phyloP scores from a whole-genome alignment of 805 yeast genomes.

The Candida loeiensis region DNA sequence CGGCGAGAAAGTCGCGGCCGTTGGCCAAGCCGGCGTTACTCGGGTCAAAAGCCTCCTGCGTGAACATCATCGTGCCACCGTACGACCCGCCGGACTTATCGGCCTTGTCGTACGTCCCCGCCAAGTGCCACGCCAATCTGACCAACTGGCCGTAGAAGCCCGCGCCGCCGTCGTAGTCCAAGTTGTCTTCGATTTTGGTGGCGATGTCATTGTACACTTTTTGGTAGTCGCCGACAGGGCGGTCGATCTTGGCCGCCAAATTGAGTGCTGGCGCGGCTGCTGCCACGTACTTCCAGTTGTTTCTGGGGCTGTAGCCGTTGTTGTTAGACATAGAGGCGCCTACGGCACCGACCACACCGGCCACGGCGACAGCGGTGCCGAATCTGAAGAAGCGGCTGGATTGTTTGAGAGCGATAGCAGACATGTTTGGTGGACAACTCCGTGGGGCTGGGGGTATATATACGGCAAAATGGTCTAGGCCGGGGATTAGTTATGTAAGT shows the following conservation, averaged over 20 bases:
- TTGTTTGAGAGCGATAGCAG: conserved; percentile 10
- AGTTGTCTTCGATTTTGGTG: conserved; percentile 16
- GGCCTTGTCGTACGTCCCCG: conserved; percentile 30
- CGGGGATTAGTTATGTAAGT: too few species aligned
- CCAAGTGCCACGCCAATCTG: conserved; percentile 39
- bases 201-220: conserved; percentile 73
- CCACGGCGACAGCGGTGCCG: conserved; percentile 11
- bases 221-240: conserved; percentile 54
- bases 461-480: too few species aligned
- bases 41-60: conserved; percentile 53
- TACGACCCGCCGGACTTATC: conserved; percentile 33
- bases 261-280: conserved; percentile 9
- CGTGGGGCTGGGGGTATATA: too few species aligned
- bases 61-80: conserved; percentile 34
- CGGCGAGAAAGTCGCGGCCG: conserved; percentile 55
- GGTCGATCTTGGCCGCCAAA: conserved; percentile 25
- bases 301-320: conserved; percentile 10
- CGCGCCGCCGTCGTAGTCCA: conserved; percentile 31
- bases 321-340: too few species aligned
- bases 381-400: conserved; percentile 3
- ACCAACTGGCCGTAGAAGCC: conserved; percentile 37
- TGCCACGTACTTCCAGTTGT: conserved; percentile 8
- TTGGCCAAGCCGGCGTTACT: conserved; percentile 49
- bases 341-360: conserved; percentile 25
- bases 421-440: conserved; percentile 12